A percentile compares a stretch with the other conserved stretches of the same genome.
phyloP scores from a whole-genome alignment of 495 filamentous ascomycete genomes.

The Penicillium cataractarum region DNA sequence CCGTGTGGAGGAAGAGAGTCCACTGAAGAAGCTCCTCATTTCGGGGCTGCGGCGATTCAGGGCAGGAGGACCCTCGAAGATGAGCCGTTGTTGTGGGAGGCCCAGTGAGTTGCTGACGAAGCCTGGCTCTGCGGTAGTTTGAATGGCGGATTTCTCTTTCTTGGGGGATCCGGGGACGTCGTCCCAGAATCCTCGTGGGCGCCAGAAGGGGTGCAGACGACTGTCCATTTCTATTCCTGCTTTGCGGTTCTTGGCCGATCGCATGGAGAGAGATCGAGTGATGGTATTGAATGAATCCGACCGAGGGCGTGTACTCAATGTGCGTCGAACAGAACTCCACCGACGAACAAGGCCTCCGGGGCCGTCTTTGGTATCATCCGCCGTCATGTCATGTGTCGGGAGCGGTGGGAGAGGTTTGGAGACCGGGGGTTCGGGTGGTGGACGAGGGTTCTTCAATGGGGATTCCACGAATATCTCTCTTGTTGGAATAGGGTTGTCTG shows the following conservation, averaged over 20 bases:
- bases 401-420: constrained; percentile 78
- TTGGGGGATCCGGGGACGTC: constrained; percentile 50
- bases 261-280: constrained; percentile 48
- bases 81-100: constrained; percentile 56
- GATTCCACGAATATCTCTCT: constrained; percentile 62
- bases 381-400: constrained; percentile 59
- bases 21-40: constrained; percentile 31
- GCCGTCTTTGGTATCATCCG: constrained; percentile 41
- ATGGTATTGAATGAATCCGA: constrained; percentile 55
- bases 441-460: constrained; percentile 75
- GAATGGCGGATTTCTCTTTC: constrained; percentile 20
- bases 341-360: constrained; percentile 45
- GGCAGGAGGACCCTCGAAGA: constrained; percentile 42
- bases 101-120: constrained; percentile 56
- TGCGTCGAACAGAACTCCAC: constrained; percentile 59
- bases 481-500: constrained; percentile 43
- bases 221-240: constrained; percentile 50
- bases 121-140: constrained; percentile 26
- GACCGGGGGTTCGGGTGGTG: constrained; percentile 68
- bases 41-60: constrained; percentile 48
- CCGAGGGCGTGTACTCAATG: constrained; percentile 58
- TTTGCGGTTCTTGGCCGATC: constrained; percentile 49
- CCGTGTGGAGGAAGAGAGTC: constrained; percentile 14
- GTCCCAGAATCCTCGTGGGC: constrained; percentile 73
- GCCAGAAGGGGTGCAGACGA: constrained; percentile 80